Evolutionary conservation across 164 flowering plant species (phyloP).

Genomic region (Kalanchoe fedtschenkoi): DNA sequence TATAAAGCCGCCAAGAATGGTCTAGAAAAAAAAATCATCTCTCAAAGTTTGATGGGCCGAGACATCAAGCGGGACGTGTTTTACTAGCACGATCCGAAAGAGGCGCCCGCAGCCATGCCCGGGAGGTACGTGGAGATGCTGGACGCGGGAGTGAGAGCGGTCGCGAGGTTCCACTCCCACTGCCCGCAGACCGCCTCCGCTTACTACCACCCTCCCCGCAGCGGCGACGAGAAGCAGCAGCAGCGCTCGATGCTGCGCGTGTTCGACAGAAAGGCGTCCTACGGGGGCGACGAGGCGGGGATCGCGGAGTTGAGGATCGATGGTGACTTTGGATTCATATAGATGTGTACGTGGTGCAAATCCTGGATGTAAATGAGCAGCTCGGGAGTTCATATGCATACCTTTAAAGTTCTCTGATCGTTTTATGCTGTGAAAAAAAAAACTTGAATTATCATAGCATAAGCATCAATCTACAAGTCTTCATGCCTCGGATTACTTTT

Average conservation of each 20-base stretch:
- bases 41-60: no score
- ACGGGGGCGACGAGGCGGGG: not conserved
- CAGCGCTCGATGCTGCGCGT: not conserved
- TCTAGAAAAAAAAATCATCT: no score
- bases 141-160: not conserved
- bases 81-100: no score
- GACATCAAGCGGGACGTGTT: no score
- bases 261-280: no score
- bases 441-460: no score
- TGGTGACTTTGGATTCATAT: no score
- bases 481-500: no score
- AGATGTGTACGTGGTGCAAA: not conserved
- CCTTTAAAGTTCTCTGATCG: no score
- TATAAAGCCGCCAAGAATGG: no score
- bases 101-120: not conserved
- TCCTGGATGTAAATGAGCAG: not conserved
- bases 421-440: not conserved
- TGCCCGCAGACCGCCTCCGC: not conserved
- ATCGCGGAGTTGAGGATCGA: not conserved
- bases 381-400: not conserved
- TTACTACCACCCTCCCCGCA: not conserved
- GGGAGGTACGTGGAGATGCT: not conserved
- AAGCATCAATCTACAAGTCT: no score
- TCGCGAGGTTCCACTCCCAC: not conserved
- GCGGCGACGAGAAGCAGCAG: not conserved